Base-by-base conservation (phyloP, 2,329 filamentous ascomycete species). In the Cryphonectria radicalis region DNA sequence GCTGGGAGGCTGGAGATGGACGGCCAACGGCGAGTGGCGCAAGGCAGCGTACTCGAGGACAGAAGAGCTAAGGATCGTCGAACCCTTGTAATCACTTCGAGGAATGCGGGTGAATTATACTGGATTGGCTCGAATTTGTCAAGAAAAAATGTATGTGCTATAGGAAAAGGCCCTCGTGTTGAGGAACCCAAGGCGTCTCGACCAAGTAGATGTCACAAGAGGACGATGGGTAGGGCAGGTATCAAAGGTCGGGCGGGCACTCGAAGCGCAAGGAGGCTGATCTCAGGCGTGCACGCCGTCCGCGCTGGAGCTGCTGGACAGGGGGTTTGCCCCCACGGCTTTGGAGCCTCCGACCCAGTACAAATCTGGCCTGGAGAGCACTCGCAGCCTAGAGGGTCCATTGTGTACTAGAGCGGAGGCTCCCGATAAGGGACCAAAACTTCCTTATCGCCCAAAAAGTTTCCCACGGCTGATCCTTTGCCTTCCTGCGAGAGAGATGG, bases 371-470 rank as follows among this genome's bases (percentile, higher is more conserved):
- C 28, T 59, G 25, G 55, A 59, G 55, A 32, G 19, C 3, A 63
- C 59, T 63, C 22, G 32, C 40, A 46, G 43, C 62, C 40, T 53
- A 19, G 46, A 22, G n/a, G 25, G 37, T n/a, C 43, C 32, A 4
- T 66, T 63, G 60, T 35, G n/a, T 64, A 46, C 63, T 32, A 35
- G 3, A 57, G 28, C 17, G 17, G 28, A 37, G 37, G 25, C 53
- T 32, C 28, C 13, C 67, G 67, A 69, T 69, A 66, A 70, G 19
- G 4, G 35, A 28, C 22, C 43, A 50, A 60, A 70, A 59, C 19
- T n/a, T 35, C 14, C 64, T 70, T 66, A 53, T 66, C 46, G 46
- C 59, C 62, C 71, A 66, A 73, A 59, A 70, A 70, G 53, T 70
- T 70, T 60, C 68, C 62, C 43, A 11, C 11, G 65, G 28, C 46